Base-by-base conservation (phyloP, 768 basidiomycete species). In the Lactifluus hygrophoroides region DNA sequence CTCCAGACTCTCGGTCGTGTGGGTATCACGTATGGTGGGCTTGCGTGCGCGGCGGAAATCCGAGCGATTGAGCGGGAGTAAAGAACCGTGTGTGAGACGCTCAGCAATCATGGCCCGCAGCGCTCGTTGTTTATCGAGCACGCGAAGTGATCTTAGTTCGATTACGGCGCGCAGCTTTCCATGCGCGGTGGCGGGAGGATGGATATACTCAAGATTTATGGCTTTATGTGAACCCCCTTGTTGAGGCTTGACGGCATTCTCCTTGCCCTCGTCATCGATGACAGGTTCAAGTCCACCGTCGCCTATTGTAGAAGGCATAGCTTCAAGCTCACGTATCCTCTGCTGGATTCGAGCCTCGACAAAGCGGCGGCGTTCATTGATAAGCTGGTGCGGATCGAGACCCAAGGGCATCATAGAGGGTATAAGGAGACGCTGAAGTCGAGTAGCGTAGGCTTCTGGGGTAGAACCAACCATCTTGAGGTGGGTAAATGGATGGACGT, bases 371-470 rank as follows among this genome's bases (percentile, higher is more conserved):
- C 95, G 84, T 72, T 99, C 96, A 62, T 90, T 87, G 66, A 94
- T 78, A 60, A 97, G 80, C 63, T 91, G 83, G 65, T 94, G 87
- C 3, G 94, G 90, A 69, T 99, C 96, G 30, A 99, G 82, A 16
- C 95, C 95, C 10, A 79, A 74, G 0, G 96, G 95, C 83, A 91
- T 90, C 61, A 97, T 74, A 7, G 88, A 88, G 0, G 96, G 96
- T 19, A 98, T 78, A 43, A 97, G 74, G 23, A 92, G 79, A 3
- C 88, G 80, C 67, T 91, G 89, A 28, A 90, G 76, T 34, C 86
- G 84, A 28, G 86, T 86, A 1, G 84, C 82, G 64, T 82, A 85
- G 56, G 83, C 72, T 43, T 76, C 71, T 14, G 84, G 83, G 67
- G 83, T 83, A 50, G 74, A 76, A 51, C 83, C 81, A 30, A 80